Evolutionary conservation across 805 yeast genomes (phyloP).

Genomic region (Kodamaea fukazawae): DNA sequence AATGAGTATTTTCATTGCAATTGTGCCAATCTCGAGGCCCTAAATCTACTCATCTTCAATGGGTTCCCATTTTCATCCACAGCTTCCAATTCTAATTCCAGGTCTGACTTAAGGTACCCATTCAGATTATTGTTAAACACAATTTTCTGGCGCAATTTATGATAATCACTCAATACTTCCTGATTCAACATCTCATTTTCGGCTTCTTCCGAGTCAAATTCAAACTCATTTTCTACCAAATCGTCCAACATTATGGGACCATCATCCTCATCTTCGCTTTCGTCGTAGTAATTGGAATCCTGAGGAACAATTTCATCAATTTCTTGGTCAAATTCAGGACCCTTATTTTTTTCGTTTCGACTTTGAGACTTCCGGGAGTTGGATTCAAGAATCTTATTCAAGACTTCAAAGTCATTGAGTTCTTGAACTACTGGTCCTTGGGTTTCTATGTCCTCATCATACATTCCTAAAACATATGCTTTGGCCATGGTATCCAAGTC

Average conservation of each 20-base stretch:
- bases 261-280: conserved; percentile 34
- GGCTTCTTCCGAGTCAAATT: conserved; percentile 18
- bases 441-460: conserved; percentile 57
- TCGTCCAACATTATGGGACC: conserved; percentile 41
- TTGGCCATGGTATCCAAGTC: conserved; percentile 58
- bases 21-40: conserved; percentile 41
- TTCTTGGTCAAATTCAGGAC: conserved; percentile 8
- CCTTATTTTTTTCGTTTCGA: conserved; percentile 4
- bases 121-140: conserved; percentile 36
- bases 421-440: conserved; percentile 56
- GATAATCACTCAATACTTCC: conserved; percentile 55
- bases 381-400: conserved; percentile 48
- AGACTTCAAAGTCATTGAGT: conserved; percentile 51
- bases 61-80: conserved; percentile 63
- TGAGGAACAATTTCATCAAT: conserved; percentile 23
- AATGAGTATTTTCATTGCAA: not conserved
- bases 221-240: conserved; percentile 39
- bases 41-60: conserved; percentile 63
- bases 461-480: conserved; percentile 58
- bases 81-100: conserved; percentile 62
- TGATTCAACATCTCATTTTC: conserved; percentile 34
- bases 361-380: conserved; percentile 17
- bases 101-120: conserved; percentile 45
- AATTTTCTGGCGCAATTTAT: conserved; percentile 52
- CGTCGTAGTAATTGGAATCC: conserved; percentile 13